Evolutionary conservation across 495 filamentous ascomycete species (phyloP).

Genomic region (Penicillium ochrochloron): DNA sequence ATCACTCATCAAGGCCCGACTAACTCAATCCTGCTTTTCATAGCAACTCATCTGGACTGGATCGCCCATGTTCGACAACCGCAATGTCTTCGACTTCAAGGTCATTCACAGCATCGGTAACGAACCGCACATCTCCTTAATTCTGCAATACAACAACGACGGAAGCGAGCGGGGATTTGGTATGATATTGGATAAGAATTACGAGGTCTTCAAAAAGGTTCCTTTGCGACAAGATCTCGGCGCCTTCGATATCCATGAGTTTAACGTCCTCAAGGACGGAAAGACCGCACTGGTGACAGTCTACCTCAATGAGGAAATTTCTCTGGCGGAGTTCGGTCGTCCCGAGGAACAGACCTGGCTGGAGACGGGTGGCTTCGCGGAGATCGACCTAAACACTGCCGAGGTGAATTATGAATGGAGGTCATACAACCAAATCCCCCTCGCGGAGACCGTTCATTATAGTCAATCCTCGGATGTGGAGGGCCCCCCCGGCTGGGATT

Average conservation of each 20-base stretch:
- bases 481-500: constrained; percentile 53
- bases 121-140: constrained; percentile 46
- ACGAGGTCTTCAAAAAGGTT: constrained; percentile 40
- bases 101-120: constrained; percentile 36
- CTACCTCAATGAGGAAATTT: constrained; percentile 48
- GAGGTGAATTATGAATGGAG: constrained; percentile 51
- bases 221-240: constrained; percentile 38
- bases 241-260: constrained; percentile 52
- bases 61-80: constrained; percentile 36
- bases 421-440: constrained; percentile 41
- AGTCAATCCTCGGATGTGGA: constrained; percentile 14
- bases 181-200: constrained; percentile 36
- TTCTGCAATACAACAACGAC: constrained; percentile 41
- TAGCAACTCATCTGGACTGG: constrained; percentile 44
- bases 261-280: constrained; percentile 43
- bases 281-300: constrained; percentile 44
- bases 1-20: not conserved
- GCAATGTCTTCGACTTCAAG: constrained; percentile 46
- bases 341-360: constrained; percentile 37
- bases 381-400: constrained; percentile 48
- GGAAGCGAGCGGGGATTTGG: constrained; percentile 35
- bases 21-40: constrained; percentile 1
- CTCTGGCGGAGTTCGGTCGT: constrained; percentile 44
- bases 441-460: constrained; percentile 37
- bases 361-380: constrained; percentile 41